These are phyloP conservation scores for Cyphellophora attinorum DNA, from an alignment of 2,329 filamentous ascomycete species.

Conservation along the genomic window DNA sequence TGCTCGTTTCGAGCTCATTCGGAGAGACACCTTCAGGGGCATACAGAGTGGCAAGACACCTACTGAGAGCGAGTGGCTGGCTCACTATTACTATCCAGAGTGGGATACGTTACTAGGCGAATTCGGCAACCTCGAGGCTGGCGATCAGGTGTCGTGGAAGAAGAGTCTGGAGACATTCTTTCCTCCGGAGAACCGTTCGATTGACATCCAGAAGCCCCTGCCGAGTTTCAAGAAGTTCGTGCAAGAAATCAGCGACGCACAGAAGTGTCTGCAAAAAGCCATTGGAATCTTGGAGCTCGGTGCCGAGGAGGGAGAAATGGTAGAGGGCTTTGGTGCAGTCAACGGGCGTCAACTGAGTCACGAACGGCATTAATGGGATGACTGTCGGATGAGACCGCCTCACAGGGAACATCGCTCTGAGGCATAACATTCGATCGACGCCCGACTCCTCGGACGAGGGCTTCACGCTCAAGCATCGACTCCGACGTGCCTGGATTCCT, in stretches of 20 bases:
- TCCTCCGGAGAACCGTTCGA: conserved; percentile 4
- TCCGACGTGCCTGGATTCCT: no score
- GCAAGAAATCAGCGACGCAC: conserved; percentile 24
- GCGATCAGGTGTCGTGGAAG: conserved; percentile 25
- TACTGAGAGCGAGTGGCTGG: conserved; percentile 21
- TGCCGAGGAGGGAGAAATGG: no score
- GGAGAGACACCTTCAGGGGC: conserved; percentile 25
- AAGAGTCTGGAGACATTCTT: conserved; percentile 27
- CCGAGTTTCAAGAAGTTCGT: conserved; percentile 27
- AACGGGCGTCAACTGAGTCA: no score
- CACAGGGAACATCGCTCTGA: no score
- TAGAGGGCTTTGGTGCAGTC: no score
- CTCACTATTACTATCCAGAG: conserved; percentile 21
- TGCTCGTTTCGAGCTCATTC: conserved; percentile 32
- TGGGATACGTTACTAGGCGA: conserved; percentile 33
- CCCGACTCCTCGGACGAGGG: no score
- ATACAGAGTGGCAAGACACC: conserved; percentile 4
- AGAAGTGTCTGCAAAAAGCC: conserved; percentile 23
- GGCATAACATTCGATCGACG: no score
- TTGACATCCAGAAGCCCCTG: conserved; percentile 8
- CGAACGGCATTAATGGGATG: no score
- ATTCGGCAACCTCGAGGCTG: conserved; percentile 25
- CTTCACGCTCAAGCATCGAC: no score
- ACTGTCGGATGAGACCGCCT: no score
- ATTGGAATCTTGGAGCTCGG: conserved; percentile 8